Evolutionary conservation across 2,329 filamentous ascomycete genomes (phyloP).

Genomic region (Fusarium multiceps): DNA sequence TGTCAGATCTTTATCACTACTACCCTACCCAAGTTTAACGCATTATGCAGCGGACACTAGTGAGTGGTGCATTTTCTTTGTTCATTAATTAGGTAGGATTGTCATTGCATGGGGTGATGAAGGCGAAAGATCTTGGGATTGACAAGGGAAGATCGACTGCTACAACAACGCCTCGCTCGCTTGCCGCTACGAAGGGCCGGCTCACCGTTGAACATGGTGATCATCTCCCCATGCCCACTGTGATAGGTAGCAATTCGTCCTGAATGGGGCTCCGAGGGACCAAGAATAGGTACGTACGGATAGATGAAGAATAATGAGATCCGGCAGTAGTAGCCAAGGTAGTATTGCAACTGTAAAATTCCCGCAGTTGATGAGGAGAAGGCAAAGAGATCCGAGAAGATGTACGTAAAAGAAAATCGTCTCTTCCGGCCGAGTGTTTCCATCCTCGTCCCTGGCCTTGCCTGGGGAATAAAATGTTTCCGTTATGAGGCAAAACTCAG

Average conservation of each 20-base stretch:
- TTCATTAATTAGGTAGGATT: conserved; percentile 11
- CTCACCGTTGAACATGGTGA: conserved; percentile 34
- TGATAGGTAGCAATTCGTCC: conserved; percentile 19
- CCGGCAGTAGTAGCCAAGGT: neutral
- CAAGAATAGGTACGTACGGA: conserved; percentile 30
- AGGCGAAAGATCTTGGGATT: conserved; percentile 26
- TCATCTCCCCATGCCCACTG: conserved; percentile 16
- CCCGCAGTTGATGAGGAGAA: conserved; percentile 2
- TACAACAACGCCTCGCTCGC: conserved; percentile 16
- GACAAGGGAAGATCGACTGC: conserved; percentile 34
- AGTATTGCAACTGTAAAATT: conserved; percentile 5
- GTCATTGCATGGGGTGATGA: conserved; percentile 6
- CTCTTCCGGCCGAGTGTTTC: conserved; percentile 3
- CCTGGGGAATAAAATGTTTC: conserved; percentile 38
- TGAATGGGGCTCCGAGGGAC: conserved; percentile 7
- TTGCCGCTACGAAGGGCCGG: conserved; percentile 19
- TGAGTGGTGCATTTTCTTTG: conserved; percentile 7
- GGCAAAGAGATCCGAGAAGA: conserved; percentile 15
- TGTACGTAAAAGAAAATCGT: neutral
- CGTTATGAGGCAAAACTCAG: conserved; percentile 24
- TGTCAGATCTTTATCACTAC: neutral
- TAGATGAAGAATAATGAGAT: conserved; percentile 7
- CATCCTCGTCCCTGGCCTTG: conserved; percentile 5
- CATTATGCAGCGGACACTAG: conserved; percentile 13
- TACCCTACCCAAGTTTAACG: conserved; percentile 1